A percentile compares a stretch with the other conserved stretches of the same genome.
These are phyloP conservation scores for Phytophthora idaei DNA, from an alignment of 352 stramenopile genomes.

Conservation along the genomic window DNA sequence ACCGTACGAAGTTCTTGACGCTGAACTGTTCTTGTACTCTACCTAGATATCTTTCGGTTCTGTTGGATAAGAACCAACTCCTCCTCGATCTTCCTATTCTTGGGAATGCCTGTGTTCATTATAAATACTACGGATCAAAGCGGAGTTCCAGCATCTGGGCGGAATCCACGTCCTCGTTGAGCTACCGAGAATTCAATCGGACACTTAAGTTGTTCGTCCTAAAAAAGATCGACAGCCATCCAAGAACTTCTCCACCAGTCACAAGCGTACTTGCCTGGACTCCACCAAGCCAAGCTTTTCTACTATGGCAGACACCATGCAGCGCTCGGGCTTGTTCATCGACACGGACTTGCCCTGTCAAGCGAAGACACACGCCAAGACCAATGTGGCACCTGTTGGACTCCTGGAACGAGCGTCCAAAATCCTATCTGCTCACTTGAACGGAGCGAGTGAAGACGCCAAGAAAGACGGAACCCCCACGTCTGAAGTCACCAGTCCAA, in stretches of 20 bases:
- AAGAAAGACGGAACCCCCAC: slow-evolving; percentile 31
- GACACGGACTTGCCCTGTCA: slow-evolving; percentile 46
- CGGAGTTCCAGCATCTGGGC: neutral
- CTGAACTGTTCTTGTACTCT: too few species aligned
- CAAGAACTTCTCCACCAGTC: slow-evolving; percentile 2
- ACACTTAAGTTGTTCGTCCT: neutral
- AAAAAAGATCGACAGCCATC: neutral
- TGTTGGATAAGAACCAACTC: slow-evolving; percentile 15
- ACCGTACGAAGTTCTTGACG: too few species aligned
- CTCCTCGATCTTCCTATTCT: slow-evolving; percentile 7
- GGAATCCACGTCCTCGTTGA: neutral
- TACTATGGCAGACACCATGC: slow-evolving; percentile 59
- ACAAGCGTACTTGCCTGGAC: slow-evolving; percentile 32
- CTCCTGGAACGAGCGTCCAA: slow-evolving; percentile 72
- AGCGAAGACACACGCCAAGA: slow-evolving; percentile 18
- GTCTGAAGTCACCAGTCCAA: slow-evolving; percentile 22
- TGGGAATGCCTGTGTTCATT: neutral
- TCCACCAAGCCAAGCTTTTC: slow-evolving; percentile 17
- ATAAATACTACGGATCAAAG: slow-evolving; percentile 2
- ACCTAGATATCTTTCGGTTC: neutral
- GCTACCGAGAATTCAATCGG: slow-evolving; percentile 1
- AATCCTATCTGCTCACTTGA: slow-evolving; percentile 48
- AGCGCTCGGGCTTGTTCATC: slow-evolving; percentile 60
- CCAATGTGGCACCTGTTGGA: slow-evolving; percentile 30
- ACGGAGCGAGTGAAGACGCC: slow-evolving; percentile 18